Base-by-base conservation (phyloP, 306 rosid genomes). In the Vicia faba region DNA sequence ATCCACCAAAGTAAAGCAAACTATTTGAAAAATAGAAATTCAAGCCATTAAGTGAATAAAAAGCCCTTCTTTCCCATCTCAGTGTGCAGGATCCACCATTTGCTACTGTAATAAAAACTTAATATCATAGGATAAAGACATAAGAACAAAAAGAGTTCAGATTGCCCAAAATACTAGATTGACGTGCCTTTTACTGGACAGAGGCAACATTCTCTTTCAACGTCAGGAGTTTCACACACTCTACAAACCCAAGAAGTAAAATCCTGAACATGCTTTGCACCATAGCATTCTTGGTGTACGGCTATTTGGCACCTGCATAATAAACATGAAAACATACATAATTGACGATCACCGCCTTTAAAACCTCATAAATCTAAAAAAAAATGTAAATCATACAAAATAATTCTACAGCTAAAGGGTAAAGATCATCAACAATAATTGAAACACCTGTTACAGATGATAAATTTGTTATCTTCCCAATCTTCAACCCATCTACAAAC, bases 401-500 rank as follows among this genome's bases (percentile, higher is more conserved):
- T 4, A 39, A 40, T n/a, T 71, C 44, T 9, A 23, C 36, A 69
- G 45, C 40, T 1, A 46, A 60, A 53, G 71, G 40, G 70, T 43
- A 39, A 54, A 68, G 28, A 75, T 55, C 48, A 35, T 79, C 72
- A 64, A 29, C 13, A 55, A 77, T 49, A 35, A 58, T 68, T 55
- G 53, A 74, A 60, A 59, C 50, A 93, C 99, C 99, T 88, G 89
- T 88, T 93, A 71, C 99, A 93, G 57, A 93, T 93, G 58, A 93
- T 90, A 46, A 93, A 90, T 85, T 90, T 93, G 84, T 93, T 90
- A 64, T 90, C 96, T 31, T 93, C 97, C 92, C 95, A 93, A 78
- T 93, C 99, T 80, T 90, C 99, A 72, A 89, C 95, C 99, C 99
- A 90, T 90, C 99, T 88, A 64, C 99, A 93, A 76, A 93, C 63